Percentiles rank a stretch among this genome's conserved stretches.
Conservation (phyloP, 176 grass and related monocot species). For the Eleusine indica region DNA sequence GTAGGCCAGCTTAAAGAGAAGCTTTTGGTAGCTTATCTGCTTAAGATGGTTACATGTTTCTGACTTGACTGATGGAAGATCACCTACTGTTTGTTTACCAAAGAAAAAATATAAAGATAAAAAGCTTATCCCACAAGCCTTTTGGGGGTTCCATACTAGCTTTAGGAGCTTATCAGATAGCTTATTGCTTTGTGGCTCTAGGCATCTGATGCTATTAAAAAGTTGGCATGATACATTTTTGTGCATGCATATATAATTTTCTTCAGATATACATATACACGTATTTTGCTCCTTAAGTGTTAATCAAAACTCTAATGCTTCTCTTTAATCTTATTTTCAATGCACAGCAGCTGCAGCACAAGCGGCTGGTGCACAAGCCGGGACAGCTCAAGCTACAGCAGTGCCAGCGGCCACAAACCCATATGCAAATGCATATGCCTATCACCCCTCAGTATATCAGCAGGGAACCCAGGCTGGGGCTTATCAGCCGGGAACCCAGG, state of each 20-base stretch:
- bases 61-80: neutral
- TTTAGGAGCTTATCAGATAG: neutral
- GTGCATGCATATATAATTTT: neutral
- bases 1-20: slow-evolving; percentile 1
- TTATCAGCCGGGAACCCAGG: slow-evolving; percentile 12
- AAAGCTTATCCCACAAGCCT: neutral
- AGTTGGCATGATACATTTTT: neutral
- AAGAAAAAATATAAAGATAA: neutral
- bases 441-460: slow-evolving; percentile 46
- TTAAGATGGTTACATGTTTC: neutral
- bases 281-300: neutral
- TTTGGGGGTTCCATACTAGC: slow-evolving; percentile 6
- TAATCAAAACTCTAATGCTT: slow-evolving; percentile 37
- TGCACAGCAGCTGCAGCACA: slow-evolving; percentile 21
- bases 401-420: slow-evolving; percentile 43
- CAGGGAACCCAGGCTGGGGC: slow-evolving; percentile 8
- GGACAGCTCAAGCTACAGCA: slow-evolving; percentile 42
- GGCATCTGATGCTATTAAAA: neutral
- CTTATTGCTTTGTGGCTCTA: neutral
- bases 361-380: slow-evolving; percentile 26
- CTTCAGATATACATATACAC: neutral
- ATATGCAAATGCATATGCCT: slow-evolving; percentile 55
- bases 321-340: slow-evolving; percentile 16
- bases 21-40: slow-evolving; percentile 18
- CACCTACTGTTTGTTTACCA: neutral